Conservation (phyloP, 2,329 filamentous ascomycete species). For the Colletotrichum sp. region DNA sequence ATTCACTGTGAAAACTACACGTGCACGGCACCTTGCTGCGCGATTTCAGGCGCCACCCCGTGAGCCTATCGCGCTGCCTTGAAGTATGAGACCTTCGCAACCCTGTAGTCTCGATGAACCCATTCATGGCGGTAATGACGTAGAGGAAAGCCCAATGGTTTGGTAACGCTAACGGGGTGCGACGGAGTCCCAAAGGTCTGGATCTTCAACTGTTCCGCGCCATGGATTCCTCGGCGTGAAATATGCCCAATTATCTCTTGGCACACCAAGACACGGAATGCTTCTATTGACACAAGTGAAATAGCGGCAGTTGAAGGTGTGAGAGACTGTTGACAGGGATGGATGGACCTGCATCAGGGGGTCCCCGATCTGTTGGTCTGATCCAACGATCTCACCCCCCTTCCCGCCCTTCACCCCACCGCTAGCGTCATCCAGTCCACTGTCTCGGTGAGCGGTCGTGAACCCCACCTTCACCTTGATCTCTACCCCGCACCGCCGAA, state of each 20-base stretch:
- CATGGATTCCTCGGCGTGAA: not conserved
- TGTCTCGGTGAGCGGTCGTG: not conserved
- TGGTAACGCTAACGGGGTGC: not conserved
- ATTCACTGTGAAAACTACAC: too few relatives aligned
- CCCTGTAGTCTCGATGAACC: not conserved
- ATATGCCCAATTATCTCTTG: not conserved
- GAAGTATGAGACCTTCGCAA: not conserved
- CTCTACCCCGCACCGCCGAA: slow-evolving; percentile 11
- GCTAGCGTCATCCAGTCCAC: not conserved
- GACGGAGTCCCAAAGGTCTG: not conserved
- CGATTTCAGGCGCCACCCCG: too few relatives aligned
- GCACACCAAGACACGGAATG: not conserved
- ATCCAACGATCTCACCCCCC: not conserved
- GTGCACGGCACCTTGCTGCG: not conserved
- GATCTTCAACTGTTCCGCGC: not conserved
- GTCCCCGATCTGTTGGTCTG: not conserved
- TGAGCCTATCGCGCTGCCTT: not conserved
- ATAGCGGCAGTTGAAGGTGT: not conserved
- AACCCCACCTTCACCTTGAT: slow-evolving; percentile 5
- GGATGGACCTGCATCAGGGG: not conserved
- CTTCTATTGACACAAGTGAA: not conserved
- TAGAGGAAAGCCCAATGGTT: not conserved
- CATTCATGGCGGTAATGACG: not conserved
- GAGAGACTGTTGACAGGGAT: not conserved
- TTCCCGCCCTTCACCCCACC: not conserved